phyloP scores from a whole-genome alignment of 495 filamentous ascomycete species.

The Neurospora intermedia region DNA sequence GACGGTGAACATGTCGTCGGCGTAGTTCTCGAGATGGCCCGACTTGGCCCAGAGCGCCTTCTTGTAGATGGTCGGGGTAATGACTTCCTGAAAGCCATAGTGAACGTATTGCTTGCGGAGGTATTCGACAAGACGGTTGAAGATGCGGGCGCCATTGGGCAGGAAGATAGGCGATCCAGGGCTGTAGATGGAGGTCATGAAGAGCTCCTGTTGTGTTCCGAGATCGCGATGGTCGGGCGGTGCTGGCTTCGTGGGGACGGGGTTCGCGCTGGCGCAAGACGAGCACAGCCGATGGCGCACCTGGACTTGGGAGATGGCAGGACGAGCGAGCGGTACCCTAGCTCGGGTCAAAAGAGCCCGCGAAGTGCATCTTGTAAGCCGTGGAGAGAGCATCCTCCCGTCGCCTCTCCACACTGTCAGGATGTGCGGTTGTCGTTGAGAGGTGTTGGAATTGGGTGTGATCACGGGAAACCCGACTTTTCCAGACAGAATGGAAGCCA shows the following conservation, averaged over 20 bases:
- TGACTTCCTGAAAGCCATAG: slow-evolving; percentile 85
- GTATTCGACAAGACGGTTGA: slow-evolving; percentile 79
- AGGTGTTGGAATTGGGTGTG: not conserved
- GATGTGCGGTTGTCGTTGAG: not conserved
- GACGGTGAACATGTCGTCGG: slow-evolving; percentile 91
- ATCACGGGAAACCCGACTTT: slow-evolving; percentile 3
- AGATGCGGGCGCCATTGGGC: slow-evolving; percentile 73
- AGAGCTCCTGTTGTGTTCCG: slow-evolving; percentile 62
- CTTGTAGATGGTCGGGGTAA: slow-evolving; percentile 92
- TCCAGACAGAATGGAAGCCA: not conserved
- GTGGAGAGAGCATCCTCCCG: slow-evolving; percentile 17
- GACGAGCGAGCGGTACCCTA: not conserved
- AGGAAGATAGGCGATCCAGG: slow-evolving; percentile 85
- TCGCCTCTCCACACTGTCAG: not conserved
- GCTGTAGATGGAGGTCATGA: slow-evolving; percentile 66
- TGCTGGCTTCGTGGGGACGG: slow-evolving; percentile 17
- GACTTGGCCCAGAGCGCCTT: slow-evolving; percentile 79
- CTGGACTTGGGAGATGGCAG: not conserved
- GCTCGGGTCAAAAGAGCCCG: slow-evolving; percentile 2
- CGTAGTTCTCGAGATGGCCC: slow-evolving; percentile 89
- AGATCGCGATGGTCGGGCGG: slow-evolving; percentile 59
- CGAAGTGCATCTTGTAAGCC: slow-evolving; percentile 10
- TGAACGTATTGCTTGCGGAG: slow-evolving; percentile 76
- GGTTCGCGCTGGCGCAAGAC: slow-evolving; percentile 19
- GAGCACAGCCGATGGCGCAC: slow-evolving; percentile 16